phyloP scores from a whole-genome alignment of 1,284 basidiomycete genomes.

The Tilletia caries region DNA sequence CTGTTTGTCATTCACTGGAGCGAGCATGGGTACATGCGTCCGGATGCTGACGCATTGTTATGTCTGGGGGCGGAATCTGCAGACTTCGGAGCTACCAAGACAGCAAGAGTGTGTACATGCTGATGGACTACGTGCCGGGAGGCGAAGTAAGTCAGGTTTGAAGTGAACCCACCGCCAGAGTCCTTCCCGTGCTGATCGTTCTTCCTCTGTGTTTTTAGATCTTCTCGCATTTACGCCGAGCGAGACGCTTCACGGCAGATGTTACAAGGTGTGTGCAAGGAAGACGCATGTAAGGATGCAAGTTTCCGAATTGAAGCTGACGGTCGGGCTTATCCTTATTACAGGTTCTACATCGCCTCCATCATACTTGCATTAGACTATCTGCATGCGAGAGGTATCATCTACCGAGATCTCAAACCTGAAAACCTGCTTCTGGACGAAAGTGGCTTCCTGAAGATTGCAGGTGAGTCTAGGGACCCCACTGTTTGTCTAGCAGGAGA shows the following conservation, averaged over 20 bases:
- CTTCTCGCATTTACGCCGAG: constrained; percentile 58
- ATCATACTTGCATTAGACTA: constrained; percentile 58
- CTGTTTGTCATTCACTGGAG: constrained; percentile 10
- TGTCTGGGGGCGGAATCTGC: too few species aligned
- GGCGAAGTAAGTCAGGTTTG: constrained; percentile 50
- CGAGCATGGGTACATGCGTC: background rate
- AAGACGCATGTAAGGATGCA: too few species aligned
- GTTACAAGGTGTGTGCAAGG: constrained; percentile 50
- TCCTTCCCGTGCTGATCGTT: background rate
- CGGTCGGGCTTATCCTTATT: background rate
- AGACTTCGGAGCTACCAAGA: constrained; percentile 50
- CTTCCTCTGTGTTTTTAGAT: constrained; percentile 26
- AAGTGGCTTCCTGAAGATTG: constrained; percentile 53
- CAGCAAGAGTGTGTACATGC: constrained; percentile 60
- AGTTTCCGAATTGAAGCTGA: too few species aligned
- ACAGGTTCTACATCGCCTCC: constrained; percentile 59
- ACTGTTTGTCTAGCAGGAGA: background rate
- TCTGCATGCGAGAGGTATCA: constrained; percentile 50
- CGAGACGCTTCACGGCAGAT: constrained; percentile 57
- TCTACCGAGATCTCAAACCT: constrained; percentile 60
- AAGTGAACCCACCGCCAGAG: too few species aligned
- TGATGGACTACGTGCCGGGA: constrained; percentile 60
- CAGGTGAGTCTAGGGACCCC: background rate
- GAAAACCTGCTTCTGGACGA: constrained; percentile 59
- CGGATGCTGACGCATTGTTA: background rate